Percentiles rank a stretch among this genome's conserved stretches.
phyloP scores from a whole-genome alignment of 371 early-diverging fungal genomes.

The Mortierella sp. region DNA sequence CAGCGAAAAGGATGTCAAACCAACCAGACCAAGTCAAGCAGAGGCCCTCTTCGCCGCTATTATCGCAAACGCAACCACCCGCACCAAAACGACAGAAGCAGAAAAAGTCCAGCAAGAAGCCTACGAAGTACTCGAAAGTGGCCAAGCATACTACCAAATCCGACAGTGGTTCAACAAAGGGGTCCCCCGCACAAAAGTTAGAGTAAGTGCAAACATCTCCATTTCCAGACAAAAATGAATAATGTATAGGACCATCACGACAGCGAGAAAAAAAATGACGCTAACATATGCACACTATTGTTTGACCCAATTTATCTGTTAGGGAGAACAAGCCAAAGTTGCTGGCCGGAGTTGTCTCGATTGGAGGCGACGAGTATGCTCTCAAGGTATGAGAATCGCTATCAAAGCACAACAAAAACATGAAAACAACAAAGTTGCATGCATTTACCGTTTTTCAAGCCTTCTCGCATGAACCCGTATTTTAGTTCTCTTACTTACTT shows the following conservation, averaged over 20 bases:
- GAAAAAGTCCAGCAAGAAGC: background rate
- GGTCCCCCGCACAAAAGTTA: background rate
- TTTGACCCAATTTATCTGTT: background rate
- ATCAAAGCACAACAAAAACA: no score
- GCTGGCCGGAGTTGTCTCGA: slow-evolving; percentile 7
- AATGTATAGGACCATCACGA: background rate
- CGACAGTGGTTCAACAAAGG: background rate
- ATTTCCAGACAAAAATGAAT: no score
- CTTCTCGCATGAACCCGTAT: background rate
- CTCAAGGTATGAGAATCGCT: slow-evolving; percentile 11
- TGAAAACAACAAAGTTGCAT: no score
- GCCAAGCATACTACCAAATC: background rate
- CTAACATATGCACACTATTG: no score
- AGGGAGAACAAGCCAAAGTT: background rate
- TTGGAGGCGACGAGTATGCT: slow-evolving; percentile 20
- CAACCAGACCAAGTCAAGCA: background rate
- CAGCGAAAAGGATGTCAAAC: background rate
- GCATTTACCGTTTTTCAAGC: no score
- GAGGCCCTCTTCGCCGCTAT: no score
- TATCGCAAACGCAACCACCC: background rate
- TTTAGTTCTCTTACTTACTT: background rate
- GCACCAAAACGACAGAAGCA: background rate
- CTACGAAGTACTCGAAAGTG: background rate
- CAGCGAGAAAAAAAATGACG: background rate
- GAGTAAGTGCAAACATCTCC: background rate